Evolutionary conservation across 1,139 yeast species (phyloP), one percentile per base, ranked within the genome.

Genomic region (Pichia cactophila): DNA sequence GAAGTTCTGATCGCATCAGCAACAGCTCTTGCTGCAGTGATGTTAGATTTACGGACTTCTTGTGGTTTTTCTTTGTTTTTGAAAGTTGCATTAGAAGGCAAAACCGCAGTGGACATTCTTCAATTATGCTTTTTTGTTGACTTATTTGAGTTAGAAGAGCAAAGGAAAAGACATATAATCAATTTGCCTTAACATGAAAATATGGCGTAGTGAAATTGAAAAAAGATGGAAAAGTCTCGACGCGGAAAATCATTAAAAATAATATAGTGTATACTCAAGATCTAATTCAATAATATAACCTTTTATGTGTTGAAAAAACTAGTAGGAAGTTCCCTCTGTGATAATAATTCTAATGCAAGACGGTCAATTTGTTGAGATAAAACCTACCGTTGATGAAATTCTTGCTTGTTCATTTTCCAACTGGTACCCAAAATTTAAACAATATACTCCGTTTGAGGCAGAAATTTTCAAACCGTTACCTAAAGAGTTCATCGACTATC

Each of bases 1-100:
- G 97, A 89, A 4, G 99, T 92, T 68, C 98, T 79, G 64, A 92
- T 89, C 47, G 98, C 98, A 69, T 94, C 98, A 2, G 97, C 92
- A 40, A 94, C 98, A 4, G 98, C 97, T 61, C 95, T 76, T 10
- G 97, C 98, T 1, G 98, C 98, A 54, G 87, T 75, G 58, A 94
- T 90, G 65, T 94, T 94, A 50, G 94, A 82, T 67, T 80, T 83
- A 58, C 99, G 86, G 50, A 94, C 97, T 70, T 92, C 98, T 66
- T 86, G 95, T 14, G 99, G 98, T 75, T 94, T 92, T 65, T 94
- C 98, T 67, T 84, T 89, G 70, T 89, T 92, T 65, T 82, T 86
- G 73, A 92, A 92, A 44, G 95, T 85, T 52, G 94, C 90, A 70
- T 88, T 88, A 45, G 94, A 83, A 31, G 90, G 87, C 33, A 66